A percentile compares a stretch with the other conserved stretches of the same genome.
Evolutionary conservation across 352 stramenopile species (phyloP).

Genomic region (Globisporangium spinosum): DNA sequence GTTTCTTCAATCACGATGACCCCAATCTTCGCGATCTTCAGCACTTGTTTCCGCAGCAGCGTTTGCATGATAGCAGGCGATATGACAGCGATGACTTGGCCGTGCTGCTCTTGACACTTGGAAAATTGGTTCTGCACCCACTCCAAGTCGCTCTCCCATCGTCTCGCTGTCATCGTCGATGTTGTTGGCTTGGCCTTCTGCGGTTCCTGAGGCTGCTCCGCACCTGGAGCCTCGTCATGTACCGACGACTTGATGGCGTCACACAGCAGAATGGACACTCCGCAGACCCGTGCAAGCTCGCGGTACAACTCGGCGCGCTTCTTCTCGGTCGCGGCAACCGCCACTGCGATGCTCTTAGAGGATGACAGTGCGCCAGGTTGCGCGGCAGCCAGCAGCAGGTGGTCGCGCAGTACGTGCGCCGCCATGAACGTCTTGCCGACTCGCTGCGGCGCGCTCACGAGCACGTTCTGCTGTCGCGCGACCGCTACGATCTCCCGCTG

Average conservation of each 20-base stretch:
- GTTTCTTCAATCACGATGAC: slow-evolving; percentile 62
- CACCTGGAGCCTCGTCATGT: not conserved
- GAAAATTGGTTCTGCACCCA: slow-evolving; percentile 20
- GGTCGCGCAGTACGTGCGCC: slow-evolving; percentile 47
- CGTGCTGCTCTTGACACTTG: slow-evolving; percentile 17
- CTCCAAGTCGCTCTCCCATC: slow-evolving; percentile 25
- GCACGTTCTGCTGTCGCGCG: slow-evolving; percentile 50
- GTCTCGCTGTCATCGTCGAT: not conserved
- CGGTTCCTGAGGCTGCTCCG: not conserved
- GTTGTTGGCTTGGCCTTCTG: not conserved
- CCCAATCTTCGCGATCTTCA: slow-evolving; percentile 31
- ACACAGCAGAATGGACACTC: slow-evolving; percentile 28
- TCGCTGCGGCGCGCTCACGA: slow-evolving; percentile 49
- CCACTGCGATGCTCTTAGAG: slow-evolving; percentile 25
- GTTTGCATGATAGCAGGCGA: slow-evolving; percentile 45
- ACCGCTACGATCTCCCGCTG: slow-evolving; percentile 72
- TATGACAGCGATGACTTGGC: slow-evolving; percentile 34
- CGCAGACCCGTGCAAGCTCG: slow-evolving; percentile 46
- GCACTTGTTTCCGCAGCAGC: slow-evolving; percentile 26
- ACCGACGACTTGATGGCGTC: not conserved
- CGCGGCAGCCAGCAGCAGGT: slow-evolving; percentile 9
- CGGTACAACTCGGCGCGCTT: slow-evolving; percentile 28
- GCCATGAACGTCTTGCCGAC: slow-evolving; percentile 76
- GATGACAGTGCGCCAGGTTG: not conserved
- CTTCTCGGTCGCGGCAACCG: slow-evolving; percentile 33